These are phyloP conservation scores for Lasiodiplodia gonubiensis DNA, from an alignment of 2,329 filamentous ascomycete species.

Conservation along the genomic window DNA sequence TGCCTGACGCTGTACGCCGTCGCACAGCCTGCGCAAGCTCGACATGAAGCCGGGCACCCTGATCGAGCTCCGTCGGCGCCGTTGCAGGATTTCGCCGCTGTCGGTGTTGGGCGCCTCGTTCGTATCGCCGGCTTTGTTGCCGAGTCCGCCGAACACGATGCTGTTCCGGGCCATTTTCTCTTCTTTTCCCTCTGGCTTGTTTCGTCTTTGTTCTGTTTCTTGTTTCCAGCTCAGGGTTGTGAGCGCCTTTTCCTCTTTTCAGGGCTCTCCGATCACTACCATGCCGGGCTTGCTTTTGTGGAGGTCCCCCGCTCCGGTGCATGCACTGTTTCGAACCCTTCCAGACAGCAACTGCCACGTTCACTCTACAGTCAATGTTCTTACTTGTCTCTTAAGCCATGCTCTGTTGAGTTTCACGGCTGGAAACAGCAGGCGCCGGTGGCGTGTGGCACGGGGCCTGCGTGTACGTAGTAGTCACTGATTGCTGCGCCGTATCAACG, in stretches of 20 bases:
- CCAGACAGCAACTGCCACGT: neutral
- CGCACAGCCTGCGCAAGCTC: conserved; percentile 12
- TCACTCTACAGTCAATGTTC: neutral
- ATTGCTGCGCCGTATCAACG: neutral
- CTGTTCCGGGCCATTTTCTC: conserved; percentile 17
- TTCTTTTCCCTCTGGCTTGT: neutral
- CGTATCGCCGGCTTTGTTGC: conserved; percentile 3
- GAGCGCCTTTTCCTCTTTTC: neutral
- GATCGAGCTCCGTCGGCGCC: conserved; percentile 11
- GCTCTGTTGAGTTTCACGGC: conserved; percentile 8
- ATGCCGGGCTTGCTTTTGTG: neutral
- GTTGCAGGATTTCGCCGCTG: neutral
- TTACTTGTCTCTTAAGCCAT: neutral
- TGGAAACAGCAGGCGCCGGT: neutral
- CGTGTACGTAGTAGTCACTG: neutral
- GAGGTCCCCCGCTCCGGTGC: neutral
- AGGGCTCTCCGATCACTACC: neutral
- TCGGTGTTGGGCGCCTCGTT: neutral
- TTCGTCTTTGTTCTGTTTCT: neutral
- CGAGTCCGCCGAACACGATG: conserved; percentile 8
- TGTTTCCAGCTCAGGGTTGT: neutral
- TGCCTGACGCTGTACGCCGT: conserved; percentile 13
- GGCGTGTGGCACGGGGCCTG: neutral
- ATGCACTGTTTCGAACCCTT: conserved; percentile 6
- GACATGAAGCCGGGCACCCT: neutral